phyloP scores from a whole-genome alignment of 345 rosid species.

The Dipteronia dyeriana region DNA sequence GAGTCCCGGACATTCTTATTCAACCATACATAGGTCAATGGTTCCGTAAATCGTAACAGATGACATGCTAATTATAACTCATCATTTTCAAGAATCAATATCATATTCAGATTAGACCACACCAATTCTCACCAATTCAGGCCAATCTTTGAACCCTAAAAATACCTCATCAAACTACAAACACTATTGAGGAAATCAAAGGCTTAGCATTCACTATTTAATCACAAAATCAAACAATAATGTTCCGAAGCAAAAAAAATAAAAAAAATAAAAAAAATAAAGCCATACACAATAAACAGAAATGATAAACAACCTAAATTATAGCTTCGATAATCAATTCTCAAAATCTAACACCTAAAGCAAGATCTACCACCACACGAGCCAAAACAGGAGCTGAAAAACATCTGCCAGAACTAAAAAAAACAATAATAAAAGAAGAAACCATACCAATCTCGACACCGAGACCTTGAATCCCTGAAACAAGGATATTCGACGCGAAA shows the following conservation, averaged over 20 bases:
- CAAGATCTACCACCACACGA: neutral
- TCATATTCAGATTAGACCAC: neutral
- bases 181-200: neutral
- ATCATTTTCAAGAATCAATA: neutral
- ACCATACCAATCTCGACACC: slow-evolving; percentile 92
- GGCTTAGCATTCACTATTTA: neutral
- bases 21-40: neutral
- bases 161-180: neutral
- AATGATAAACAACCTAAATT: no score
- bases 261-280: no score
- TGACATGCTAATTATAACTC: neutral
- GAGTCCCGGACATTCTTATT: neutral
- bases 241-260: neutral
- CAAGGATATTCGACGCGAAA: slow-evolving; percentile 83
- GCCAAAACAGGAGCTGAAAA: neutral
- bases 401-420: no score
- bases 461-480: slow-evolving; percentile 93
- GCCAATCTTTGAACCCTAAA: neutral
- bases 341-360: neutral
- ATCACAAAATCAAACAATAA: neutral
- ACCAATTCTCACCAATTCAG: neutral
- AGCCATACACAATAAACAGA: neutral
- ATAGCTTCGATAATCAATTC: neutral
- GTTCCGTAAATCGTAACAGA: neutral
- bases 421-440: neutral